Evolutionary conservation across 2,329 filamentous ascomycete species (phyloP).

Genomic region (Fusarium nodosum): DNA sequence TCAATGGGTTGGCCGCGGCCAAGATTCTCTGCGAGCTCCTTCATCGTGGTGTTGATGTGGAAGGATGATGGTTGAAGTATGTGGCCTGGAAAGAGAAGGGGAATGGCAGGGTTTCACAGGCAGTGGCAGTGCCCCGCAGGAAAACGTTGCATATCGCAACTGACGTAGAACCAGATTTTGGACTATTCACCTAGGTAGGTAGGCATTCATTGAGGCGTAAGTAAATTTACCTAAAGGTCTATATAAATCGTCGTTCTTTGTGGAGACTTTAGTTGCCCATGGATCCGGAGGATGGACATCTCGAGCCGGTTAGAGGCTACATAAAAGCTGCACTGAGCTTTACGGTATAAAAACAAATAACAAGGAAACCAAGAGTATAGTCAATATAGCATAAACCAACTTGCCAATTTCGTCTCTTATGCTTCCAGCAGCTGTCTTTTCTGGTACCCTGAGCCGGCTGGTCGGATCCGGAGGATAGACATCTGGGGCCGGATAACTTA

Average conservation of each 20-base stretch:
- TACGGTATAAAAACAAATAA: background rate
- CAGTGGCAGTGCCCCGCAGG: constrained; percentile 22
- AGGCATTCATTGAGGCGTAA: background rate
- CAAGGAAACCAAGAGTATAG: background rate
- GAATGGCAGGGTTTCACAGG: constrained; percentile 1
- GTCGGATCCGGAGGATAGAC: background rate
- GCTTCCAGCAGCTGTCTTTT: background rate
- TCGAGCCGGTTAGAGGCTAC: background rate
- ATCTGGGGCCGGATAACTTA: background rate
- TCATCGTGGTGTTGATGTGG: constrained; percentile 32
- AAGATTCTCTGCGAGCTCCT: constrained; percentile 44
- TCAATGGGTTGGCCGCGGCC: constrained; percentile 49
- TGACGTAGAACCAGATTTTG: background rate
- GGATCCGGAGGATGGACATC: constrained; percentile 2
- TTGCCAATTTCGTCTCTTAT: background rate
- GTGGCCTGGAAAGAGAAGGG: background rate
- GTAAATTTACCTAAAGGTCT: background rate
- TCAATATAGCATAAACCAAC: background rate
- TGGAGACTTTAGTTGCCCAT: constrained; percentile 7
- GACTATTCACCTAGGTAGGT: too few species aligned
- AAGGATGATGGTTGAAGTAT: background rate
- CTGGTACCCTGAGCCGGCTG: background rate
- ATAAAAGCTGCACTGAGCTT: background rate
- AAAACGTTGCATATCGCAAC: background rate
- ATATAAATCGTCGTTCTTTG: background rate